Percentiles rank a stretch among this genome's conserved stretches.
Conservation (phyloP, 2,329 filamentous ascomycete genomes). For the Phymatotrichopsis omnivora region DNA sequence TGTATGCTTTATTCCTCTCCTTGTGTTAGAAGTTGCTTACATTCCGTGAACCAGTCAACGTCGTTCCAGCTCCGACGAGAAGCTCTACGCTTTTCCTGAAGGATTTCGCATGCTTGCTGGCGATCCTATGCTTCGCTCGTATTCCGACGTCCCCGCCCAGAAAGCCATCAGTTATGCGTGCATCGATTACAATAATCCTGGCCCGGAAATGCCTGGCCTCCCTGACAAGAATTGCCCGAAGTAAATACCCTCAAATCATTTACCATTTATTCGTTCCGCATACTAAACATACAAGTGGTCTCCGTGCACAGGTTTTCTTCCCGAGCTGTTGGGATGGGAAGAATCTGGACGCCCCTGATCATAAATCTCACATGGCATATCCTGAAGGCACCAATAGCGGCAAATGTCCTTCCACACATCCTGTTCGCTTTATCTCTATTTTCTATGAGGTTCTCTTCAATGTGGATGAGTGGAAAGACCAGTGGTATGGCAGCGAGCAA, state of each 20-base stretch:
- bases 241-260: constrained; percentile 19
- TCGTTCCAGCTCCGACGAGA: constrained; percentile 48
- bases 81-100: constrained; percentile 57
- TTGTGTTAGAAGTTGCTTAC: constrained; percentile 29
- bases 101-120: constrained; percentile 64
- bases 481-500: constrained; percentile 43
- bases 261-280: constrained; percentile 20
- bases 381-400: constrained; percentile 45
- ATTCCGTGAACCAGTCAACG: constrained; percentile 35
- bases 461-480: constrained; percentile 42
- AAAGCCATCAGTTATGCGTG: constrained; percentile 49
- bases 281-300: constrained; percentile 32
- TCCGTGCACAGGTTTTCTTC: constrained; percentile 59
- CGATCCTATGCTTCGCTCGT: constrained; percentile 48
- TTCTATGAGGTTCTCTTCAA: constrained; percentile 52
- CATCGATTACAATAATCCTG: constrained; percentile 40
- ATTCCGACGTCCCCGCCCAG: constrained; percentile 45
- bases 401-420: constrained; percentile 45
- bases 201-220: constrained; percentile 48
- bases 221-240: constrained; percentile 60
- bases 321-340: constrained; percentile 63
- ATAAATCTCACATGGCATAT: constrained; percentile 56
- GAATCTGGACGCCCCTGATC: constrained; percentile 47
- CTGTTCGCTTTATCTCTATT: constrained; percentile 47
- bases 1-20: constrained; percentile 38